Base-by-base conservation (phyloP, 345 rosid species). In the Aegle marmelos region DNA sequence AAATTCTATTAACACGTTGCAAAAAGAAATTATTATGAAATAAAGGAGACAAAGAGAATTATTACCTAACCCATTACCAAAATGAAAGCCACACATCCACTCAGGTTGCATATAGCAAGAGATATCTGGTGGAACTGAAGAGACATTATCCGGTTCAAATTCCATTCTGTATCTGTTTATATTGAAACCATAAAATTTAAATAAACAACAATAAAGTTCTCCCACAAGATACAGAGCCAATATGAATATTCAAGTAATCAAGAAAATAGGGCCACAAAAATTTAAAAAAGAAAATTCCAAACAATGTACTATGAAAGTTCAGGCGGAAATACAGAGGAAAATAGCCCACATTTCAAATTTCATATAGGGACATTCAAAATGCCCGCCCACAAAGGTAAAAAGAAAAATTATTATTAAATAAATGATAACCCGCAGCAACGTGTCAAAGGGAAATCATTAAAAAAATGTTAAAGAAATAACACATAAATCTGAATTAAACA, bases 61-160 rank as follows among this genome's bases (percentile, higher is more conserved):
- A 8, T 6, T 83, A 92, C 97, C 94, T 67, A 84, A 77, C 53
- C 90, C 91, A 72, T 14, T 72, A 83, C 88, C 90, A 67, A 83
- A 86, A 66, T 79, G 76, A 78, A 85, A 86, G 76, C 85, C 89
- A 67, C 69, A 78, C 48, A 70, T 83, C 82, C 87, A 84, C n/a
- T 78, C 85, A 22, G 73, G 66, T 73, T 54, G 87, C 63, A 50
- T 65, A 57, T 66, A 50, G 60, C 36, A 21, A 59, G 56, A 33
- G 76, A 80, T 78, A 14, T 81, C 91, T 81, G 76, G 78, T 82
- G 85, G 85, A 80, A 62, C 88, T 79, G 74, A 53, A 76, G 59
- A 62, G 9, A 39, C 33, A 75, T 37, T 16, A 77, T 7, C 19
- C 70, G 41, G 22, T 36, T 30, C 57, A 78, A 61, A 81, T 61